Evolutionary conservation across 108 stramenopile species (phyloP), one percentile per base, ranked within the genome.

Genomic region (Fragilaria radians): DNA sequence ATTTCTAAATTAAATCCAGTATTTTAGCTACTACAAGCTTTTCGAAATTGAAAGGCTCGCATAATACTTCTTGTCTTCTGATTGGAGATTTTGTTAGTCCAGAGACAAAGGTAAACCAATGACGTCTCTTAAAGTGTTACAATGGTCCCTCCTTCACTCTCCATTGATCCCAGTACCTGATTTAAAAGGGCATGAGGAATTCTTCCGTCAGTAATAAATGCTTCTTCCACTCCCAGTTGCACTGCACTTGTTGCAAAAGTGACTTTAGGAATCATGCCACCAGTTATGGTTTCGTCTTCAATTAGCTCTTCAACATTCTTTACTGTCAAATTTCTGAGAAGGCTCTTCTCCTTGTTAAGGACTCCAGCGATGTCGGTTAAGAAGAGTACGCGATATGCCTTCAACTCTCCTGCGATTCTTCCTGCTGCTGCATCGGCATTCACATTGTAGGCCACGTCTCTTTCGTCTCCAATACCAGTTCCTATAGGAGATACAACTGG

Each of bases 391-490:
- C 92, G 78, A 28, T 87, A 73, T 25, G 95, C 95, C 9, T 72
- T 73, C 29, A 96, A 52, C 45, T 93, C 97, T 33, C 89, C 93
- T 11, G 95, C 95, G 59, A 97, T 93, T 26, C 89, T 72, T 31
- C 93, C 95, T 7, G 98, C 98, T 23, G 96, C 96, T 2, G 91
- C 95, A 80, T 98, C 98, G 19, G 98, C 98, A 72, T 98, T 98
- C 71, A 92, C 81, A 72, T 98, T 98, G 78, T 95, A 94, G 46
- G 87, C 84, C 23, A 85, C 62, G 57, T 79, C 74, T 11, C 58
- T 64, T 36, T 60, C 68, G 25, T 86, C 91, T 21, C 70, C 77
- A 17, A 84, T 73, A 23, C 92, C 91, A 49, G 84, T 88, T 31
- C 95, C 96, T 60, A 97, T 95, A 1, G 98, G 96, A 5, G 92